Percentiles rank a stretch among this genome's conserved stretches.
Conservation (phyloP, 345 rosid species). For the Erucastrum elatum region DNA sequence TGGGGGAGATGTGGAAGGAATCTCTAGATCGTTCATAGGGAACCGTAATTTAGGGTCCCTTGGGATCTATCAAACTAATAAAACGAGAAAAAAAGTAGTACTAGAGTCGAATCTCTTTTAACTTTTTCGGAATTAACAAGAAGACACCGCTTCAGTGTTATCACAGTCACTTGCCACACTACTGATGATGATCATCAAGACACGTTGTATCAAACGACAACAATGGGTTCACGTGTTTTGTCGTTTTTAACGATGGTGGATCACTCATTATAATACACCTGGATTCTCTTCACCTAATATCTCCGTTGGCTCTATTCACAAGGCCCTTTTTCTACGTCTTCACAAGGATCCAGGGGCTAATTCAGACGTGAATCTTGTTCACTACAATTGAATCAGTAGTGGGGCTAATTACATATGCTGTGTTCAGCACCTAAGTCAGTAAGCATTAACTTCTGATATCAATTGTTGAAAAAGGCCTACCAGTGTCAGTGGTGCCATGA, state of each 20-base stretch:
- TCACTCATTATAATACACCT: conserved; percentile 3
- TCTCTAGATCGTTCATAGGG: conserved; percentile 38
- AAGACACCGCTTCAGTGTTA: conserved; percentile 1
- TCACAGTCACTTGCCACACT: conserved; percentile 1
- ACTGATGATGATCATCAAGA: neutral
- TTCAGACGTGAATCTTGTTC: conserved; percentile 1
- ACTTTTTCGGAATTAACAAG: neutral
- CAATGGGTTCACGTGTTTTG: conserved; percentile 31
- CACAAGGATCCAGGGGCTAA: neutral
- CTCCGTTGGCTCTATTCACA: neutral
- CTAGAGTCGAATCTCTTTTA: conserved; percentile 18
- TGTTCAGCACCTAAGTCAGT: neutral
- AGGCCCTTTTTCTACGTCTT: neutral
- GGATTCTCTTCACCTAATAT: conserved; percentile 27
- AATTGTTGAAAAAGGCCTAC: neutral
- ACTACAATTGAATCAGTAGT: too few relatives aligned
- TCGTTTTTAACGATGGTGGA: conserved; percentile 3
- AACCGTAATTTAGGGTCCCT: conserved; percentile 10
- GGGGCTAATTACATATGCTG: neutral
- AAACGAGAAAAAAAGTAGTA: neutral
- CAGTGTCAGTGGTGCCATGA: neutral
- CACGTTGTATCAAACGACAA: conserved; percentile 24
- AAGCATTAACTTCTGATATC: neutral
- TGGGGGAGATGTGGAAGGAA: conserved; percentile 27
- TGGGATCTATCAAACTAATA: conserved; percentile 25